phyloP scores from a whole-genome alignment of 164 flowering plant species.

The Magnolia changhungtana region DNA sequence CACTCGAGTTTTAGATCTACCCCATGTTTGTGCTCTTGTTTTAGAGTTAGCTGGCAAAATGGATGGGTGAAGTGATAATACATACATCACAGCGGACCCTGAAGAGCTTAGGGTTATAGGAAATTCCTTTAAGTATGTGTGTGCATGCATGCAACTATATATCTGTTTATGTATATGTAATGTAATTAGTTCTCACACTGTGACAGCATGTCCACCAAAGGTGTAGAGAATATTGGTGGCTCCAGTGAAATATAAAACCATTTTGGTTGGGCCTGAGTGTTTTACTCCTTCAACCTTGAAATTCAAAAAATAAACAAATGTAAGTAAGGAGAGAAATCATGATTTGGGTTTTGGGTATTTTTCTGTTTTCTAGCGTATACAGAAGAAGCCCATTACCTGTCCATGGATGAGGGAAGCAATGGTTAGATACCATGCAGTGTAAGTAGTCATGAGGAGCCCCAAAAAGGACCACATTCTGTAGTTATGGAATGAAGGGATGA shows the following conservation, averaged over 20 bases:
- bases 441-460: constrained; percentile 86
- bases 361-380: background rate
- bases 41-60: too few species aligned
- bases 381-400: constrained; percentile 43
- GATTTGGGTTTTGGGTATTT: background rate
- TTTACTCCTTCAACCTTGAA: constrained; percentile 59
- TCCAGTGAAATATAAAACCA: constrained; percentile 74
- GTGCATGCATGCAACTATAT: too few species aligned
- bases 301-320: background rate
- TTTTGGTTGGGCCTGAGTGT: constrained; percentile 63
- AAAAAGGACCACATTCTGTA: constrained; percentile 86
- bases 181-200: constrained; percentile 53
- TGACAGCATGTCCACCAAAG: constrained; percentile 90
- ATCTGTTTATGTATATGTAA: background rate
- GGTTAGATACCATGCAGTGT: constrained; percentile 87
- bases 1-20: too few species aligned
- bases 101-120: too few species aligned
- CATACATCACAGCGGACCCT: too few species aligned
- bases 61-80: too few species aligned
- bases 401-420: constrained; percentile 70
- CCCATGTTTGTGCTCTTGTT: too few species aligned
- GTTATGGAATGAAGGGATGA: constrained; percentile 85
- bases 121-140: too few species aligned
- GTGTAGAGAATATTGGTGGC: constrained; percentile 85
- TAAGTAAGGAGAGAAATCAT: background rate